Evolutionary conservation across 202 grass and related monocot species (phyloP).

Genomic region (Panicum virgatum): DNA sequence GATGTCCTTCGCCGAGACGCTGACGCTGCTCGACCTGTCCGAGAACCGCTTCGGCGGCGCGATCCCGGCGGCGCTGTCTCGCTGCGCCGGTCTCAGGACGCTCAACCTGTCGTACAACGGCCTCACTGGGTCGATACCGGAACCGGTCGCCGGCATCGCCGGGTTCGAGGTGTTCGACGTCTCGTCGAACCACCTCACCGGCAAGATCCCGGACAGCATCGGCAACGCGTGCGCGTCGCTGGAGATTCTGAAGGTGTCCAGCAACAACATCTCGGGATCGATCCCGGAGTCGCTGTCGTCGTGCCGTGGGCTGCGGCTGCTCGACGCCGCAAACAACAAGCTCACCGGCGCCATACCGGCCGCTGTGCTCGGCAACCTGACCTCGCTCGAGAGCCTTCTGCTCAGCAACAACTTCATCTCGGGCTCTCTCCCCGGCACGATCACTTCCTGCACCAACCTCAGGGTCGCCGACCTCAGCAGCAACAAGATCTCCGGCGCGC

Average conservation of each 20-base stretch:
- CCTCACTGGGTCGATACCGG: conserved; percentile 53
- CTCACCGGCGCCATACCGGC: conserved; percentile 55
- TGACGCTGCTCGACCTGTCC: conserved; percentile 65
- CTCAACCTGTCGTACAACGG: conserved; percentile 81
- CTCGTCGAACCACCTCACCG: conserved; percentile 65
- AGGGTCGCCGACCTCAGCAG: conserved; percentile 78
- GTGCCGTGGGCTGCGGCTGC: conserved; percentile 58
- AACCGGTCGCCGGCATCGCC: conserved; percentile 35
- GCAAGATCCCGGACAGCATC: conserved; percentile 46
- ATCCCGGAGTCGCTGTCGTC: conserved; percentile 64
- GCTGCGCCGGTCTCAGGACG: conserved; percentile 44
- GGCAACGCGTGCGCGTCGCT: conserved; percentile 60
- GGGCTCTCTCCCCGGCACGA: conserved; percentile 58
- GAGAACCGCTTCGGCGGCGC: conserved; percentile 51
- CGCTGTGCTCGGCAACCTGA: conserved; percentile 57
- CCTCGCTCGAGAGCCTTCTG: conserved; percentile 53
- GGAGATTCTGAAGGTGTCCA: conserved; percentile 49
- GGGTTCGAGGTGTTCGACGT: conserved; percentile 66
- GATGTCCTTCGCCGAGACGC: conserved; percentile 32
- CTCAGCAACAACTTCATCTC: conserved; percentile 89
- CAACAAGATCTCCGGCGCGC: conserved; percentile 59
- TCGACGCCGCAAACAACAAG: conserved; percentile 76
- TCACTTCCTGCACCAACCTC: conserved; percentile 47
- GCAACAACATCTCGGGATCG: conserved; percentile 70
- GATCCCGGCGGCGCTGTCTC: conserved; percentile 54